Percentiles rank a stretch among this genome's conserved stretches.
These are phyloP conservation scores for Pseudogymnoascus sp. DNA, from an alignment of 2,329 filamentous ascomycete species.

Conservation along the genomic window DNA sequence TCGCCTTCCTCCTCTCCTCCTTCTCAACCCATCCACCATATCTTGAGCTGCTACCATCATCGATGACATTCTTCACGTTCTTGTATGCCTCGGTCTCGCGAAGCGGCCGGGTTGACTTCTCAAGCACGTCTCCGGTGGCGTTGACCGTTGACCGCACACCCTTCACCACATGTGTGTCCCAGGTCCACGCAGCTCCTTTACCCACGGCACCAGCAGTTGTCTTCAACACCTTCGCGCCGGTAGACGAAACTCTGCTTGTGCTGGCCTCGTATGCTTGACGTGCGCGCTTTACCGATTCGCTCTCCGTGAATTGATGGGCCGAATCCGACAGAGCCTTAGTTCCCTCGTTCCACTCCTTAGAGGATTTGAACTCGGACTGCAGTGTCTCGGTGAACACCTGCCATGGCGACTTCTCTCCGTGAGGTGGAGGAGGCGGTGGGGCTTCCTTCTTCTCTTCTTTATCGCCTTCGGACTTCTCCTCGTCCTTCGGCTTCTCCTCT, in stretches of 20 bases:
- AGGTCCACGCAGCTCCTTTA: slow-evolving; percentile 90
- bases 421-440: slow-evolving; percentile 79
- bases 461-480: slow-evolving; percentile 39
- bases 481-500: slow-evolving; percentile 37
- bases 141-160: slow-evolving; percentile 81
- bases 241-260: slow-evolving; percentile 72
- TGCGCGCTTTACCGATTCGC: slow-evolving; percentile 79
- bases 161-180: slow-evolving; percentile 91
- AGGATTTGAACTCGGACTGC: slow-evolving; percentile 86
- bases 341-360: slow-evolving; percentile 98
- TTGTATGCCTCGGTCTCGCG: slow-evolving; percentile 93
- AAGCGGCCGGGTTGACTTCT: slow-evolving; percentile 91
- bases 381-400: slow-evolving; percentile 98
- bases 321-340: slow-evolving; percentile 89
- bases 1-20: slow-evolving; percentile 76
- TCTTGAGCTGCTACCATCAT: slow-evolving; percentile 90
- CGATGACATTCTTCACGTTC: slow-evolving; percentile 89
- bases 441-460: slow-evolving; percentile 53
- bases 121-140: slow-evolving; percentile 76
- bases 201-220: slow-evolving; percentile 80
- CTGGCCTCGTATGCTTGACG: slow-evolving; percentile 81
- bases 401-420: slow-evolving; percentile 97
- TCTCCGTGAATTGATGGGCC: slow-evolving; percentile 87
- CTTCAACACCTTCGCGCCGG: slow-evolving; percentile 74
- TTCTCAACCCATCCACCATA: slow-evolving; percentile 97